These are phyloP conservation scores for Mycena amicta DNA, from an alignment of 768 basidiomycete genomes.

Conservation along the genomic window DNA sequence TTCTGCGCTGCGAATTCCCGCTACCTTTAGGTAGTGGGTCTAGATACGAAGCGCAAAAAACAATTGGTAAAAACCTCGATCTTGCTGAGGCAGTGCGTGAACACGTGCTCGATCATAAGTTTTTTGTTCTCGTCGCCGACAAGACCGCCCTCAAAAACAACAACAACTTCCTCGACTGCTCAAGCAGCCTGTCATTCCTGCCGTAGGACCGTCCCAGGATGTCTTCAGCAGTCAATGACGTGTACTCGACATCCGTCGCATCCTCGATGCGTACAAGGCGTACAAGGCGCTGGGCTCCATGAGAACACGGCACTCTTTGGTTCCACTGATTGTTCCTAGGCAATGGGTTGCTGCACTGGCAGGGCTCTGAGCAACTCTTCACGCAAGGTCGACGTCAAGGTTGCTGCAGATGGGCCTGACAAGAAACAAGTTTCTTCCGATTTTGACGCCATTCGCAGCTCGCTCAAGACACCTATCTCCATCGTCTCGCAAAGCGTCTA, in stretches of 20 bases:
- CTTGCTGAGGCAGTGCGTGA: no score
- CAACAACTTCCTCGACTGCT: conserved; percentile 55
- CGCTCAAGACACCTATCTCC: conserved; percentile 53
- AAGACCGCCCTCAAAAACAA: conserved; percentile 70
- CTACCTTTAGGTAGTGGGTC: no score
- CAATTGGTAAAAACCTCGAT: no score
- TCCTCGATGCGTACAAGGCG: conserved; percentile 65
- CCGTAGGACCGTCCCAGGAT: conserved; percentile 42
- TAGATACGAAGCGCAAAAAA: no score
- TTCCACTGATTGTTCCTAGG: conserved; percentile 36
- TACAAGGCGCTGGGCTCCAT: conserved; percentile 49
- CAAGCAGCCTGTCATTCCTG: conserved; percentile 49
- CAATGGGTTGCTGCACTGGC: conserved; percentile 67
- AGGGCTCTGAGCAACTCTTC: conserved; percentile 61
- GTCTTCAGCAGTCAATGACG: conserved; percentile 60
- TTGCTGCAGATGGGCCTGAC: conserved; percentile 35
- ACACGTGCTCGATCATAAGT: no score
- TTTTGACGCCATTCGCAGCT: conserved; percentile 47
- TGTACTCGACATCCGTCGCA: conserved; percentile 50
- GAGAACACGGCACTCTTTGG: conserved; percentile 45
- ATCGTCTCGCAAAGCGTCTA: conserved; percentile 56
- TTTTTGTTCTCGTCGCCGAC: conserved; percentile 70
- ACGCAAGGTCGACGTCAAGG: conserved; percentile 50
- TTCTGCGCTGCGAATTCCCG: no score
- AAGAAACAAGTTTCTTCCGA: conserved; percentile 53